Base-by-base conservation (phyloP, 371 early-diverging fungal genomes). In the Rhizopus sp. region DNA sequence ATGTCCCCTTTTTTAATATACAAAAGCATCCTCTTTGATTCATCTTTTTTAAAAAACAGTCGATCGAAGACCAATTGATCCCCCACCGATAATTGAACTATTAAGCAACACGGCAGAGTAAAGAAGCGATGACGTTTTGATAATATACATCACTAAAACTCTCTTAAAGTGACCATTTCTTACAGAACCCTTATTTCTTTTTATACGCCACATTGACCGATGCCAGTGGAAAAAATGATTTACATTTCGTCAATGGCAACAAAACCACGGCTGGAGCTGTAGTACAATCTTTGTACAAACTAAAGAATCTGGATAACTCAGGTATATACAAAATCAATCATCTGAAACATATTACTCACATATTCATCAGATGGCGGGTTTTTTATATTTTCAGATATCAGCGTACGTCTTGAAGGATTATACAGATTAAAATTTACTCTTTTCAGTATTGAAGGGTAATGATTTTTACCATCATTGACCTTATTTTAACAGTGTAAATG, bases 351-450 rank as follows among this genome's bases (percentile, higher is more conserved):
- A 16, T 35, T 42, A 5, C 32, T 40, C 31, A 37, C 54, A 12
- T 53, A 7, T 46, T 45, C 31, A 41, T 23, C 46, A 80, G 93
- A 94, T 46, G 97, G 94, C 12, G 96, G 91, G 2, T 96, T 93
- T 68, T 96, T 96, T 45, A 57, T 97, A 35, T 98, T 97, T 72
- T 90, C 94, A 8, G 98, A 98, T 60, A 78, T 98, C 40, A 91
- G 92, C 23, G 92, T 95, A 9, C 81, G 97, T 17, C 82, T 90
- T 64, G 96, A 97, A 66, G 97, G 97, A 7, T 64, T 73, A 10
- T 97, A 90, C 67, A 81, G 92, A 29, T 78, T 98, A 30, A 93
- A 92, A 64, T 94, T 97, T 65, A 88, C 92, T 3, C 78, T 97
- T 33, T 95, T 89, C 70, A 91, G 92, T 64, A 90, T 93, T 39